Conservation (phyloP, 1,284 basidiomycete genomes). For the Trametes sp. region DNA sequence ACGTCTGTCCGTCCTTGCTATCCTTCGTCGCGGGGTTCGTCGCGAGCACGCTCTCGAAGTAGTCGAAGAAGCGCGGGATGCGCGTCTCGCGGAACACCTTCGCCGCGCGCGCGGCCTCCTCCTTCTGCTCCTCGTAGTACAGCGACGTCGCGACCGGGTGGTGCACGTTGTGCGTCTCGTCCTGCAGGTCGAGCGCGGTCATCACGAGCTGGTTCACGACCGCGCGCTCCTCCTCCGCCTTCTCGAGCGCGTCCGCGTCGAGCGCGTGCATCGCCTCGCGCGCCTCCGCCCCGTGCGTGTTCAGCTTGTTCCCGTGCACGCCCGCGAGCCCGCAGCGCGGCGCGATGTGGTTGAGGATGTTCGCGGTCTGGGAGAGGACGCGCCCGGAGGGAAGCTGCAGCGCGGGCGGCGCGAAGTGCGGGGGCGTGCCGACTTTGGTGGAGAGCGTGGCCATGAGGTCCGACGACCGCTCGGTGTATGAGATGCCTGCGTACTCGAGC, state of each 20-base stretch:
- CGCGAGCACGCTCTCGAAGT: conserved; percentile 48
- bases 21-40: conserved; percentile 41
- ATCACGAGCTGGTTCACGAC: conserved; percentile 50
- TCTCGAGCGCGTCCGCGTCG: conserved; percentile 33
- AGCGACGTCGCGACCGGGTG: conserved; percentile 46
- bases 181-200: conserved; percentile 52
- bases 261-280: conserved; percentile 24
- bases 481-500: conserved; percentile 49
- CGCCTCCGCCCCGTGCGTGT: conserved; percentile 30
- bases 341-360: conserved; percentile 52
- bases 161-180: conserved; percentile 50
- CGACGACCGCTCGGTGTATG: conserved; percentile 45
- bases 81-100: conserved; percentile 50
- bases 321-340: conserved; percentile 48
- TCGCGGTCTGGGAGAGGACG: conserved; percentile 49
- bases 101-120: conserved; percentile 40
- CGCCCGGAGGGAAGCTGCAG: conserved; percentile 44
- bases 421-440: conserved; percentile 35
- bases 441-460: conserved; percentile 32
- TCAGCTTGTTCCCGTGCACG: conserved; percentile 31
- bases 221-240: conserved; percentile 39
- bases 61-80: conserved; percentile 55
- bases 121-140: conserved; percentile 61
- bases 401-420: conserved; percentile 49
- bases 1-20: conserved; percentile 34